Evolutionary conservation across 2,329 filamentous ascomycete genomes (phyloP).

Genomic region (Ophiosphaerella narmari): DNA sequence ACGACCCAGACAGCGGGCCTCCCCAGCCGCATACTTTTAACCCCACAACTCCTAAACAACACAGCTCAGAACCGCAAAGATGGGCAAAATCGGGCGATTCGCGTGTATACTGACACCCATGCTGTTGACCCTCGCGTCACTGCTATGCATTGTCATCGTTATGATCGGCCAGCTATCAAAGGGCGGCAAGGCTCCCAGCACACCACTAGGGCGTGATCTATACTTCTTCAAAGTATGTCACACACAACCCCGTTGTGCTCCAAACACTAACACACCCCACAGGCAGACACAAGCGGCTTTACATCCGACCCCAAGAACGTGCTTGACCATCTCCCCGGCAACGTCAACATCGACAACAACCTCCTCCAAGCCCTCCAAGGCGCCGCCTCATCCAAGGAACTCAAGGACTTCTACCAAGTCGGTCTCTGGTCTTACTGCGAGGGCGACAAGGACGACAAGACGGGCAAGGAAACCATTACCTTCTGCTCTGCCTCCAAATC

Average conservation of each 20-base stretch:
- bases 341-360: conserved; percentile 41
- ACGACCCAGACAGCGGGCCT: background rate
- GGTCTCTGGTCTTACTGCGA: conserved; percentile 87
- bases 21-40: conserved; percentile 12
- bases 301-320: conserved; percentile 53
- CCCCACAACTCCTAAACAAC: background rate
- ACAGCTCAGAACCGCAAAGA: conserved; percentile 45
- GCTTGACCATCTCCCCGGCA: conserved; percentile 30
- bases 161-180: conserved; percentile 62
- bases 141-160: conserved; percentile 69
- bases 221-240: conserved; percentile 62
- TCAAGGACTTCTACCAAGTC: conserved; percentile 80
- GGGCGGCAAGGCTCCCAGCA: conserved; percentile 38
- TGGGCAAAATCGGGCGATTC: conserved; percentile 77
- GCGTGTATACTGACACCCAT: conserved; percentile 89
- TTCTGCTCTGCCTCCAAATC: conserved; percentile 73
- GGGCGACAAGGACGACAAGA: conserved; percentile 59
- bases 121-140: conserved; percentile 74
- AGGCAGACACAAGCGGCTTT: conserved; percentile 56
- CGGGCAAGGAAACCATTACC: conserved; percentile 52
- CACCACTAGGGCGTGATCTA: conserved; percentile 53
- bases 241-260: conserved; percentile 11
- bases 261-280: background rate
- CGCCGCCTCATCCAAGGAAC: conserved; percentile 47
- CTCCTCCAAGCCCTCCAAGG: conserved; percentile 48